These are phyloP conservation scores for Phycomyces nitens DNA, from an alignment of 192 early-diverging fungal genomes.

Conservation along the genomic window DNA sequence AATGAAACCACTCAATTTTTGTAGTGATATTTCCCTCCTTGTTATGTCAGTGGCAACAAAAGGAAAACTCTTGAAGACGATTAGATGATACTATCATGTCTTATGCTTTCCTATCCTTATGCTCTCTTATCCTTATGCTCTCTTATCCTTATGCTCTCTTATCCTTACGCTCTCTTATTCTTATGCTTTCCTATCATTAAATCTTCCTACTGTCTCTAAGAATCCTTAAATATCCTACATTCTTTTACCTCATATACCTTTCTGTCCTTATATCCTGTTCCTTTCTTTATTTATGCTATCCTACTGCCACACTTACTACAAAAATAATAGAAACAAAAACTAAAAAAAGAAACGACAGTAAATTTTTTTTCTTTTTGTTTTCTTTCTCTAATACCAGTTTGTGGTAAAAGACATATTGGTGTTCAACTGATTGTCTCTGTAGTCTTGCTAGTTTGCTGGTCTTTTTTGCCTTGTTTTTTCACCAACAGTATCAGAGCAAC, in stretches of 20 bases:
- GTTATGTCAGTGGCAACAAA: conserved; percentile 7
- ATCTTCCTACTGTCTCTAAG: background rate
- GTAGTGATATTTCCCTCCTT: conserved; percentile 1
- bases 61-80: conserved; percentile 4
- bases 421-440: background rate
- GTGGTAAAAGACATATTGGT: too few species aligned
- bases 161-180: too few species aligned
- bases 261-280: too few species aligned
- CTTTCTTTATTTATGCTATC: too few species aligned
- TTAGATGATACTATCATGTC: conserved; percentile 5
- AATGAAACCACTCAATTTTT: too few species aligned
- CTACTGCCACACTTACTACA: too few species aligned
- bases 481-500: background rate
- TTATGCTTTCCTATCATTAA: too few species aligned
- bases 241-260: background rate
- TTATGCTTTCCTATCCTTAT: background rate
- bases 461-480: background rate
- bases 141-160: too few species aligned
- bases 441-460: background rate
- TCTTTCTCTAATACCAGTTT: too few species aligned
- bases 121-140: too few species aligned
- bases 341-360: background rate
- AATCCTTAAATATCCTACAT: background rate
- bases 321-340: background rate
- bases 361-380: background rate